Evolutionary conservation across 108 stramenopile genomes (phyloP), one percentile per base, ranked within the genome.

Genomic region (Fragilaria crotonensis): DNA sequence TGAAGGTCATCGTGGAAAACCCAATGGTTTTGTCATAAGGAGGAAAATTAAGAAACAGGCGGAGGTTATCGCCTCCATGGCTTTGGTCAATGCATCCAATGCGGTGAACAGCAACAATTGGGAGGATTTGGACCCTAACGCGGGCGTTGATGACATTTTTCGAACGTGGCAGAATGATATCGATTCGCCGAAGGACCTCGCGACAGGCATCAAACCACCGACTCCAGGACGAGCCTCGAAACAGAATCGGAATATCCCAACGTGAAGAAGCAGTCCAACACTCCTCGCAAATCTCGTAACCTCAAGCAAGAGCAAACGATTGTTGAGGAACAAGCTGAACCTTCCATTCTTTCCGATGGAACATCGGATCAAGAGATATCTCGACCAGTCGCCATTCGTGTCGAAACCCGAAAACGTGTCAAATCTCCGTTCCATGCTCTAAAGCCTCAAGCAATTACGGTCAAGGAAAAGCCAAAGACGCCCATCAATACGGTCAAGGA

Each of bases 61-160:
- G 11, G 68, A 76, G 30, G 59, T 81, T 20, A 65, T 81, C 30
- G 80, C 80, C 27, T 73, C 75, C 19, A 76, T 81, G 71, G 80
- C 80, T 11, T 27, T 76, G 0, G 52, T 59, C 4, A 33, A 67
- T 30, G 75, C 63, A 51, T 32, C 53, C 17, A 52, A 46, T 25
- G 49, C 29, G 30, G 48, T 69, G 18, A 30, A 45, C 60, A 50
- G 14, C 36, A 41, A 41, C 14, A 7, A 41, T 7, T 41, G 36
- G 36, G 36, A 14, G 36, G 14, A n/a, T n/a, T n/a, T n/a, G n/a
- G n/a, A n/a, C n/a, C n/a, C n/a, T n/a, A n/a, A n/a, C n/a, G n/a
- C n/a, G n/a, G n/a, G n/a, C n/a, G n/a, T n/a, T n/a, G n/a, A n/a
- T n/a, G n/a, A n/a, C n/a, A 41, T 41, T n/a, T n/a, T n/a, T n/a